Percentiles rank a stretch among this genome's conserved stretches.
Conservation (phyloP, 192 early-diverging fungal species). For the Umbelopsis sp. region DNA sequence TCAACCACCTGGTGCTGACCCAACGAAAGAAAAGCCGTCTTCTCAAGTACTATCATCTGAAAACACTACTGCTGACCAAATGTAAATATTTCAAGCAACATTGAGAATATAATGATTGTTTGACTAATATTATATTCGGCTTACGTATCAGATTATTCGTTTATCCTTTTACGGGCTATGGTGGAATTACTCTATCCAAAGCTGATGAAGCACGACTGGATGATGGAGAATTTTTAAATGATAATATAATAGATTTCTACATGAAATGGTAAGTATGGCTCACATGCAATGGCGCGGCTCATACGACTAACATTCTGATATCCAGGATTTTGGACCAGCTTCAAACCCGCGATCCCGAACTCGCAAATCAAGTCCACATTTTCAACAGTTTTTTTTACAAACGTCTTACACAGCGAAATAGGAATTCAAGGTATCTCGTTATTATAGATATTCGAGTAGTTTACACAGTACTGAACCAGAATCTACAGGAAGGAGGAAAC, state of each 20-base stretch:
- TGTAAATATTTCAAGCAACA: not conserved
- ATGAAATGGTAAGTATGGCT: conserved; percentile 54
- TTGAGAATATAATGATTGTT: not conserved
- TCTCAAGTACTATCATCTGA: not conserved
- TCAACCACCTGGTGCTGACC: not conserved
- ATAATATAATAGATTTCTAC: conserved; percentile 88
- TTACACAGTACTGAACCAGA: not conserved
- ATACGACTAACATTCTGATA: not conserved
- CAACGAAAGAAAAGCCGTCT: not conserved
- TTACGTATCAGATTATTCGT: conserved; percentile 20
- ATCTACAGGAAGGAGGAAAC: conserved; percentile 33
- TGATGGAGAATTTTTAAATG: conserved; percentile 83
- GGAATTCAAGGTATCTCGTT: not conserved
- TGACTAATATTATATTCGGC: not conserved
- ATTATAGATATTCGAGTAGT: too few species aligned
- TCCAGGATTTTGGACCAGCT: conserved; percentile 10
- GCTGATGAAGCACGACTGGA: conserved; percentile 68
- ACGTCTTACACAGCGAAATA: conserved; percentile 52
- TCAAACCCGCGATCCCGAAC: conserved; percentile 39
- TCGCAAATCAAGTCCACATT: conserved; percentile 64
- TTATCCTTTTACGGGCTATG: conserved; percentile 27
- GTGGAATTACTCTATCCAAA: conserved; percentile 59
- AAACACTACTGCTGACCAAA: not conserved
- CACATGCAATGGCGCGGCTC: not conserved
- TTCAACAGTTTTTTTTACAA: conserved; percentile 89